Evolutionary conservation across 441 rosid species (phyloP).

Genomic region (Jatropha multifida): DNA sequence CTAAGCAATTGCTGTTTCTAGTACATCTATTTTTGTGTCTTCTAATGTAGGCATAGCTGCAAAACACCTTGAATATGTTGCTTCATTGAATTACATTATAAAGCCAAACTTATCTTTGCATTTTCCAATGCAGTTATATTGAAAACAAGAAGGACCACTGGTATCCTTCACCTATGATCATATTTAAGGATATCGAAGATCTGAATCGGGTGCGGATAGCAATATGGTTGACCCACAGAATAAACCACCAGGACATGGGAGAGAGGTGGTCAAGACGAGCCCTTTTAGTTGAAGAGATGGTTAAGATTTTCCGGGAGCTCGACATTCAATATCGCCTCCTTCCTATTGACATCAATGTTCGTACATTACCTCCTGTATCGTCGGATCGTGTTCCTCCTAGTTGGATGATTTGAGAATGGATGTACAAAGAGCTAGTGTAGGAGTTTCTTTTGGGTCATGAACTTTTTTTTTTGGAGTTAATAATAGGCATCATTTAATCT

Average conservation of each 20-base stretch:
- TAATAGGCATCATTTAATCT: no score
- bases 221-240: constrained; percentile 59
- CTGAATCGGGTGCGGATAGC: constrained; percentile 46
- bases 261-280: constrained; percentile 62
- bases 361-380: constrained; percentile 33
- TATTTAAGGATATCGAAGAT: constrained; percentile 51
- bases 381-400: constrained; percentile 50
- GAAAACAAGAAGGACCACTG: constrained; percentile 71
- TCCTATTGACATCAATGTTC: constrained; percentile 68
- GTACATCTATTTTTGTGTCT: not conserved
- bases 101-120: not conserved
- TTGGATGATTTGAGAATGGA: constrained; percentile 34
- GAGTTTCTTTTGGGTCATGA: no score
- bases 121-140: constrained; percentile 42
- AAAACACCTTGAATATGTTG: not conserved
- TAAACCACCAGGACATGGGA: constrained; percentile 68
- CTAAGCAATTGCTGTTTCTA: not conserved
- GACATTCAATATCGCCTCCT: constrained; percentile 65
- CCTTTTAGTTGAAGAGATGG: constrained; percentile 61
- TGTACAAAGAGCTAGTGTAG: no score
- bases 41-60: not conserved
- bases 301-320: constrained; percentile 58
- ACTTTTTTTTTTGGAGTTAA: no score
- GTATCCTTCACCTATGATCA: constrained; percentile 49
- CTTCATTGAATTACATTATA: not conserved